Base-by-base conservation (phyloP, 768 basidiomycete species). In the Suillus placidus region DNA sequence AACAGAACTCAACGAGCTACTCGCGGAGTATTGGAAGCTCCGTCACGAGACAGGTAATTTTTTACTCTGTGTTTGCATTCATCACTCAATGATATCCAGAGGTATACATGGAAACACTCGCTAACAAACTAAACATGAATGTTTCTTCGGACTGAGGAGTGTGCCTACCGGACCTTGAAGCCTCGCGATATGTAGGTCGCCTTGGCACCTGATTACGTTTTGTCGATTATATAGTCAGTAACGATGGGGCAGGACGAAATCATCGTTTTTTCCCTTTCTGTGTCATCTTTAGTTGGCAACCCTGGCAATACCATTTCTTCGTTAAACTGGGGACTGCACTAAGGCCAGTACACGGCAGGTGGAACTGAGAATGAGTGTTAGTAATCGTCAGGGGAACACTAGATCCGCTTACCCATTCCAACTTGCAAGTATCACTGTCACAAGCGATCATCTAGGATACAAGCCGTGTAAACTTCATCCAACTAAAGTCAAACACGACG, bases 21-120 rank as follows among this genome's bases (percentile, higher is more conserved):
- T 97, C 47, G 79, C 85, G 10, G 94, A 94, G 74, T 95, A 97
- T 75, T 93, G 90, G 88, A 87, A 84, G 64, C 80, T 94, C 61
- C 83, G 92, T 45, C 89, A 91, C 69, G 87, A 88, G 70, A 88
- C 91, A 71, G 90, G 93, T 92, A 71, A 42, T 73, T 74, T 55
- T 6, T 43, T 12, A 32, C 34, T 66, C 26, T 32, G 51, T 54
- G 62, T 35, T 63, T 56, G 9, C 30, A 43, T 45, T 18, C 40
- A 56, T 14, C 18, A 26, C 30, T 61, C 40, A 10, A 56, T 58
- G 68, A 56, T 70, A 63, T 55, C 37, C 68, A 93, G 93, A 93
- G 74, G 84, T 93, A 2, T 94, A 92, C 71, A 93, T 94, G 92
- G 92, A 93, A 75, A 93, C 89, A 0, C 79, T 94, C 34, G 90